Evolutionary conservation across 441 rosid genomes (phyloP), one percentile per base, ranked within the genome.

Genomic region (Adansonia rubrostipa): DNA sequence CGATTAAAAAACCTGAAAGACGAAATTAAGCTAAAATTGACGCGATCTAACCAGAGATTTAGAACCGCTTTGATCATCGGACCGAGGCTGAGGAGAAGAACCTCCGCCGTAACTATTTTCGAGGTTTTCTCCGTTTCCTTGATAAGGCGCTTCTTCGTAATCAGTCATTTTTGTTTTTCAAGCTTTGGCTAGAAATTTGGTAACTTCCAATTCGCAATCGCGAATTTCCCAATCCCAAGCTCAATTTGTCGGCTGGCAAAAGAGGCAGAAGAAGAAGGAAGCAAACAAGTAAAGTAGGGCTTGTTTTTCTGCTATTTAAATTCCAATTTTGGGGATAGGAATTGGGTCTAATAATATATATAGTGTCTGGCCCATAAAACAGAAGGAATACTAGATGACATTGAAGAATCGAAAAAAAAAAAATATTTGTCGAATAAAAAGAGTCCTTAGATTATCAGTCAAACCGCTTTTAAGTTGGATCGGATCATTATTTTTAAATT

Each of bases 51-150:
- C 61, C 74, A 15, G 60, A 50, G 56, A 53, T 51, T 88, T 93
- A 22, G 86, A 86, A 80, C 93, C 96, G 73, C 76, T 79, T 47
- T 77, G 89, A 75, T 88, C 94, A 33, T 92, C 97, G 71, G 84
- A 74, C 20, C 83, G 89, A 60, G 87, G 84, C 75, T 81, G 87
- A 33, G 89, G 84, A 60, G 92, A 86, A 72, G 84, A 84, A 78
- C 76, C 95, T 14, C 77, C 88, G 72, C 79, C 92, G 78, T 77
- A 73, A 83, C 86, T 82, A 58, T 81, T 84, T n/a, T 86, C 92
- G 71, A 84, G 72, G 69, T 86, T 92, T 9, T 85, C 88, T 2
- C 93, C 97, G 83, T 89, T 92, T 14, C 92, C 94, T 10, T 86
- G 93, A 83, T 87, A 88, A 22, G 86, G 73, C n/a, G 63, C 86